Conservation (phyloP, 176 grass and related monocot species). For the Carex myosuroides region DNA sequence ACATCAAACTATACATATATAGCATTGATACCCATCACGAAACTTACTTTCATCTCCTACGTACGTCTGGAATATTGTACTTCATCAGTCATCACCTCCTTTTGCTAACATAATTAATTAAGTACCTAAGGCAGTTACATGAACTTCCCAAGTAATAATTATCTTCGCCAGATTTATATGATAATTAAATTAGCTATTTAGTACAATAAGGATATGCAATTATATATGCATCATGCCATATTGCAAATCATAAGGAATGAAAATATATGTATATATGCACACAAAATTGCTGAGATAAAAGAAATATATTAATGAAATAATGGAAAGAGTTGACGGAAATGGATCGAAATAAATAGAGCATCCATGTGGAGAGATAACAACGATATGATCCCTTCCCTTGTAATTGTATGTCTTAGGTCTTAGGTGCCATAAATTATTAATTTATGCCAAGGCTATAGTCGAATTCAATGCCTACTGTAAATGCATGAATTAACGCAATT, state of each 20-base stretch:
- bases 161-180: too few relatives aligned
- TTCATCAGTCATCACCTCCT: neutral
- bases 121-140: neutral
- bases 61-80: neutral
- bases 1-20: neutral
- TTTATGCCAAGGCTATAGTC: neutral
- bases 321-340: neutral
- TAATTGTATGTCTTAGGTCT: neutral
- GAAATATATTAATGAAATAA: neutral
- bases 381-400: too few relatives aligned
- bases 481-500: too few relatives aligned
- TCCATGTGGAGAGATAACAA: neutral
- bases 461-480: neutral
- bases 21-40: neutral
- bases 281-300: neutral
- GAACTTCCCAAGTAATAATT: neutral
- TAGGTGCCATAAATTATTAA: neutral
- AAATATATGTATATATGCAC: neutral
- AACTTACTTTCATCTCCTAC: neutral
- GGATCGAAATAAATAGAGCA: neutral
- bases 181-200: neutral
- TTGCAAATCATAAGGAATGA: too few relatives aligned
- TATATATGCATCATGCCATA: too few relatives aligned
- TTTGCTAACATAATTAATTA: neutral
- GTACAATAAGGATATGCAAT: neutral